A percentile compares a stretch with the other conserved stretches of the same genome.
Conservation (phyloP, 2,329 filamentous ascomycete species). For the Colletotrichum euphorbiae region DNA sequence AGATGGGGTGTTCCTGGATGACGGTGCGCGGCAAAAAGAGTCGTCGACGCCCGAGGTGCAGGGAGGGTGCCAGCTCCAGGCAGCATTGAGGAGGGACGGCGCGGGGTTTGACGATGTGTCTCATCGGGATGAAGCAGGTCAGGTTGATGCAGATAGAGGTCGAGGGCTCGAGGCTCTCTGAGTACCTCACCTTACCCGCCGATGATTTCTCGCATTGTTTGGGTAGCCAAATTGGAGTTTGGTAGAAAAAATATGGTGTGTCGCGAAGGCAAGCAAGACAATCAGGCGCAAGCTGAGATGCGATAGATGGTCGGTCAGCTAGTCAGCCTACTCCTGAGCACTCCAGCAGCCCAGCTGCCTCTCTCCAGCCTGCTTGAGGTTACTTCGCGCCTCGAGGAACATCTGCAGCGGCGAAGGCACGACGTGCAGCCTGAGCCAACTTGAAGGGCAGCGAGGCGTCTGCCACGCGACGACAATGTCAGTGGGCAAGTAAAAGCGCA, state of each 20-base stretch:
- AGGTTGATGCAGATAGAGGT: neutral
- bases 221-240: too few species aligned
- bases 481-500: neutral
- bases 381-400: constrained; percentile 28
- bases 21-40: constrained; percentile 20
- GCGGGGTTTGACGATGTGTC: constrained; percentile 30
- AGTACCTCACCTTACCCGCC: too few species aligned
- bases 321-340: neutral
- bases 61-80: constrained; percentile 31
- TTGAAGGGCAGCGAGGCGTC: neutral
- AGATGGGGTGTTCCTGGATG: constrained; percentile 17
- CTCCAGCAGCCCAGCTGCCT: neutral
- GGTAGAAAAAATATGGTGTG: neutral
- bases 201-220: too few species aligned
- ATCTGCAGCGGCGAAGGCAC: constrained; percentile 17
- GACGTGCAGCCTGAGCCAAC: constrained; percentile 12
- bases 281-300: constrained; percentile 1
- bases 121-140: constrained; percentile 14
- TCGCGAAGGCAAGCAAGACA: neutral
- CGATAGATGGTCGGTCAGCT: neutral
- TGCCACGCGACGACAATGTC: neutral
- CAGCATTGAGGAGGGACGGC: constrained; percentile 19
- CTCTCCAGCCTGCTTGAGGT: constrained; percentile 12
- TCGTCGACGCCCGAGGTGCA: constrained; percentile 17
- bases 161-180: neutral